These are phyloP conservation scores for Elsinoe fawcettii DNA, from an alignment of 2,329 filamentous ascomycete species.

Conservation along the genomic window DNA sequence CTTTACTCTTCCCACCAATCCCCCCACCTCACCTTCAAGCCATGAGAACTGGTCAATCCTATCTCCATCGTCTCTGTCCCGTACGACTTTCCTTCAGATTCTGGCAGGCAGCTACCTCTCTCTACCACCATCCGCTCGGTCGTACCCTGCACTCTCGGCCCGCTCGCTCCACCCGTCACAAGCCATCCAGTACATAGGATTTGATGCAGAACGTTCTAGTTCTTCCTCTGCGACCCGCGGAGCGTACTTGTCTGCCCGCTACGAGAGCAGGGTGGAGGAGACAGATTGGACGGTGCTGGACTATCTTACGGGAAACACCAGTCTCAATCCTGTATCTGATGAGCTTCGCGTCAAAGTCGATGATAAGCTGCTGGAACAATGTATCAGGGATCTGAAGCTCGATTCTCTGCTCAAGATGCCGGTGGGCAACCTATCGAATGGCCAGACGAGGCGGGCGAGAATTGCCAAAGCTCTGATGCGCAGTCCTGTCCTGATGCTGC, in stretches of 20 bases:
- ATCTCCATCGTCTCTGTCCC: slow-evolving; percentile 67
- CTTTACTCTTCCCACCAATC: slow-evolving; percentile 59
- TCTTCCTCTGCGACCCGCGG: slow-evolving; percentile 54
- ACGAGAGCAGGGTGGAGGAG: slow-evolving; percentile 77
- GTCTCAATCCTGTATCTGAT: slow-evolving; percentile 63
- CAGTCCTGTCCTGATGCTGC: slow-evolving; percentile 69
- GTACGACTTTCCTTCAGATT: slow-evolving; percentile 75
- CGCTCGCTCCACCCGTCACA: slow-evolving; percentile 50
- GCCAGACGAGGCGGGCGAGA: slow-evolving; percentile 76
- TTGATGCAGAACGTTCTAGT: slow-evolving; percentile 62
- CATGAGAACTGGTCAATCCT: slow-evolving; percentile 64
- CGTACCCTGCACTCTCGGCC: slow-evolving; percentile 69
- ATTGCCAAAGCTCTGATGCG: slow-evolving; percentile 80
- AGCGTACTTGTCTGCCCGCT: slow-evolving; percentile 79
- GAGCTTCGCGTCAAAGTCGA: slow-evolving; percentile 37
- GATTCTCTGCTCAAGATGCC: slow-evolving; percentile 66
- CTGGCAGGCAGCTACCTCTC: slow-evolving; percentile 68
- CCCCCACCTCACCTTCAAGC: slow-evolving; percentile 24
- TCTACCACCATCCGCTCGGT: slow-evolving; percentile 65
- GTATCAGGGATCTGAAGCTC: slow-evolving; percentile 64
- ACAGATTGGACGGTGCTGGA: slow-evolving; percentile 80
- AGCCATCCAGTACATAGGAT: slow-evolving; percentile 85
- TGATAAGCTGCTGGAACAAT: slow-evolving; percentile 50
- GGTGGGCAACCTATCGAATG: slow-evolving; percentile 85
- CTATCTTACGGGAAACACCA: slow-evolving; percentile 73